phyloP scores from a whole-genome alignment of 2,329 filamentous ascomycete genomes.

The Ampelomyces quisqualis region DNA sequence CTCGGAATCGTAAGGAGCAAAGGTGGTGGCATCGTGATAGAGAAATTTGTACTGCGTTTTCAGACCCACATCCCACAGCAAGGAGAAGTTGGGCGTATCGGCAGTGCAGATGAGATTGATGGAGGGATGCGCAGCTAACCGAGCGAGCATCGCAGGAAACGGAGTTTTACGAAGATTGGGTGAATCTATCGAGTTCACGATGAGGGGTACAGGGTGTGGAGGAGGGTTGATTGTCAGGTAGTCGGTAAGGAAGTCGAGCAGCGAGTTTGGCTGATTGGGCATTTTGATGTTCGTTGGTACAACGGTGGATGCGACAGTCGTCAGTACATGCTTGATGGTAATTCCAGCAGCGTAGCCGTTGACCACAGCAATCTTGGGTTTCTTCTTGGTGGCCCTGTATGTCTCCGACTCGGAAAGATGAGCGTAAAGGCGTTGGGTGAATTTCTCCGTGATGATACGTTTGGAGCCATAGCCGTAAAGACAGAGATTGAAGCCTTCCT shows the following conservation, averaged over 20 bases:
- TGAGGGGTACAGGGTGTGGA: slow-evolving; percentile 57
- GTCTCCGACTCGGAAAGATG: slow-evolving; percentile 32
- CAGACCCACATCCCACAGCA: slow-evolving; percentile 88
- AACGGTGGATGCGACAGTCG: slow-evolving; percentile 66
- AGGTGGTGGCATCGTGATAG: slow-evolving; percentile 94
- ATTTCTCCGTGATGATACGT: slow-evolving; percentile 68
- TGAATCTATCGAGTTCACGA: slow-evolving; percentile 88
- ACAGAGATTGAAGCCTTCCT: slow-evolving; percentile 83
- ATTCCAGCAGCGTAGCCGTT: slow-evolving; percentile 77
- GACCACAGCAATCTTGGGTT: slow-evolving; percentile 71
- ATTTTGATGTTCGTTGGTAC: slow-evolving; percentile 54
- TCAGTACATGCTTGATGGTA: slow-evolving; percentile 68
- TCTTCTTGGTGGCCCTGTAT: slow-evolving; percentile 35
- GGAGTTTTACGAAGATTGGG: slow-evolving; percentile 69
- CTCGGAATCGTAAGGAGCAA: slow-evolving; percentile 70
- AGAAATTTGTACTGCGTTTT: slow-evolving; percentile 80
- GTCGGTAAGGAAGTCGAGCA: slow-evolving; percentile 66
- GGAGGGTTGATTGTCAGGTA: slow-evolving; percentile 55
- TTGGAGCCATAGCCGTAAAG: slow-evolving; percentile 90
- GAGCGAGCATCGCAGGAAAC: slow-evolving; percentile 71
- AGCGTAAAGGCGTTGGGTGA: slow-evolving; percentile 69
- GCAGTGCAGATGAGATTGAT: slow-evolving; percentile 76
- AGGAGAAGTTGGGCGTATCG: slow-evolving; percentile 81
- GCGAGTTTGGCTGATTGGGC: slow-evolving; percentile 65
- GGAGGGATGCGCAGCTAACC: slow-evolving; percentile 70